Percentiles rank a stretch among this genome's conserved stretches.
These are phyloP conservation scores for Kodamaea hsintzibuensis DNA, from an alignment of 805 yeast genomes.

Conservation along the genomic window DNA sequence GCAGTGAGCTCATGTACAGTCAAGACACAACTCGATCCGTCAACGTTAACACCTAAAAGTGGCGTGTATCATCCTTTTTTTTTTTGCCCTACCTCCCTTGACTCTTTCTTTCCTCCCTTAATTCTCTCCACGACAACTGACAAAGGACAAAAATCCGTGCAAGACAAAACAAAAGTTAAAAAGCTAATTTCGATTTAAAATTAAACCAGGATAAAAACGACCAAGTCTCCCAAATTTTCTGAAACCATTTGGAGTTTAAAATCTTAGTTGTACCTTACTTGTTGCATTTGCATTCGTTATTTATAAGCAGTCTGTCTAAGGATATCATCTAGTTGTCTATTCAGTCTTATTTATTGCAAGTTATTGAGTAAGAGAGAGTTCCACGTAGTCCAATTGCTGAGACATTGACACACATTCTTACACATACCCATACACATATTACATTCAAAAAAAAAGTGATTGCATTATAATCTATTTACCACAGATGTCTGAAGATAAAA, in stretches of 20 bases:
- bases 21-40: background rate
- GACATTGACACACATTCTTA: background rate
- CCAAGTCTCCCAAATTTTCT: background rate
- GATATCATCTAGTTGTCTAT: background rate
- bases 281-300: background rate
- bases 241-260: background rate
- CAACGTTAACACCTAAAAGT: background rate
- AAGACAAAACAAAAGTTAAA: background rate
- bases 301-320: background rate
- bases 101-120: background rate
- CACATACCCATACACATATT: background rate
- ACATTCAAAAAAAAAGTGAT: background rate
- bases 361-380: background rate
- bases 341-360: background rate
- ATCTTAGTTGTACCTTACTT: background rate
- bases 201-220: background rate
- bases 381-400: background rate
- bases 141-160: background rate
- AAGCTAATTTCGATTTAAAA: background rate
- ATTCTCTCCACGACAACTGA: background rate
- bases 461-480: background rate
- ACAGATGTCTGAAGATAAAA: constrained; percentile 15
- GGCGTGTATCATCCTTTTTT: background rate
- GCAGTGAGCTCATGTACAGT: background rate
- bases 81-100: background rate